Evolutionary conservation across 495 filamentous ascomycete genomes (phyloP).

Genomic region (Trichoderma gamsii): DNA sequence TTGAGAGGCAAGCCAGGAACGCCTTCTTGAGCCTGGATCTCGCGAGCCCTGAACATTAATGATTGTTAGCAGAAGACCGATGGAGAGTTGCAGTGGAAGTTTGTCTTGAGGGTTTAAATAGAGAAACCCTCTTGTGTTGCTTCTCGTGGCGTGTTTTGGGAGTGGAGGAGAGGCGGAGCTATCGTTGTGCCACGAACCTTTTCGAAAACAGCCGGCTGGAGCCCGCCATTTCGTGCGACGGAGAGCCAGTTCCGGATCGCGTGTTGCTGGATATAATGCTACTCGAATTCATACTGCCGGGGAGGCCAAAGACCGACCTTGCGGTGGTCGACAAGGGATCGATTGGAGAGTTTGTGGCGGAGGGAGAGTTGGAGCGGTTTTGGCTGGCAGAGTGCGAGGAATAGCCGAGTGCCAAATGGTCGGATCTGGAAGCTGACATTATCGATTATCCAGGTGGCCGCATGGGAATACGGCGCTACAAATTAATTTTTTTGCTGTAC

Average conservation of each 20-base stretch:
- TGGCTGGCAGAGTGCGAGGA: slow-evolving; percentile 56
- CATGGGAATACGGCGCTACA: slow-evolving; percentile 28
- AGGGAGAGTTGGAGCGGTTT: slow-evolving; percentile 77
- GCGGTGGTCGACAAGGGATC: slow-evolving; percentile 65
- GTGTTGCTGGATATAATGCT: slow-evolving; percentile 65
- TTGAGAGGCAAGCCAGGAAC: slow-evolving; percentile 61
- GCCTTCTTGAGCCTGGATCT: slow-evolving; percentile 96
- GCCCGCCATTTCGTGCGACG: slow-evolving; percentile 79
- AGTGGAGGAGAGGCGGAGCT: slow-evolving; percentile 17
- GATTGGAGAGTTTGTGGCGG: slow-evolving; percentile 78
- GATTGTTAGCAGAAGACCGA: background rate
- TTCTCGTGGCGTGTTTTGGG: slow-evolving; percentile 19
- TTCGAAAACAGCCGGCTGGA: slow-evolving; percentile 76
- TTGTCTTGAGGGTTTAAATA: too few species aligned
- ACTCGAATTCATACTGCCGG: slow-evolving; percentile 55
- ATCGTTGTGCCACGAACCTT: slow-evolving; percentile 54
- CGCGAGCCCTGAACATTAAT: slow-evolving; percentile 61
- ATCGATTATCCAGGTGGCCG: slow-evolving; percentile 62
- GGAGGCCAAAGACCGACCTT: slow-evolving; percentile 69
- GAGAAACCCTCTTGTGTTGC: background rate
- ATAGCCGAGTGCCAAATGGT: slow-evolving; percentile 68
- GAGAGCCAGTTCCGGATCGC: slow-evolving; percentile 90
- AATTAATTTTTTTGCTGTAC: background rate
- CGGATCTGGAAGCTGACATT: slow-evolving; percentile 90
- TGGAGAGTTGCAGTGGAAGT: too few species aligned